These are phyloP conservation scores for Starmerella floricola DNA, from an alignment of 805 yeast genomes.

Conservation along the genomic window DNA sequence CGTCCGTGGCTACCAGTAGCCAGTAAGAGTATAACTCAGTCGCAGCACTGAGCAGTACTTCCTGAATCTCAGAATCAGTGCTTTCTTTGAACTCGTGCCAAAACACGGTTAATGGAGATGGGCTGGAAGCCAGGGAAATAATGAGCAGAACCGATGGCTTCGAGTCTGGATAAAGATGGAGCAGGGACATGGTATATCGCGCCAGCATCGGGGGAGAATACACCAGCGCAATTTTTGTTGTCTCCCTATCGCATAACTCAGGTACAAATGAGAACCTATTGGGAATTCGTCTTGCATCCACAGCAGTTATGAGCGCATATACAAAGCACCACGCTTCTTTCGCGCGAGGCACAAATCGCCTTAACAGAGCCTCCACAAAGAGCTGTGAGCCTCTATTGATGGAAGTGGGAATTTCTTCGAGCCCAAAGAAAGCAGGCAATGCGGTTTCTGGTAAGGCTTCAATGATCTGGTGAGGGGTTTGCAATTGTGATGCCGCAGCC, in stretches of 20 bases:
- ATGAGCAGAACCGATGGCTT: slow-evolving; percentile 5
- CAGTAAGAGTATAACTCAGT: slow-evolving; percentile 56
- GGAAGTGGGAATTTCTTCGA: not conserved
- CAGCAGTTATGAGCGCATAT: not conserved
- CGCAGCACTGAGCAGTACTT: slow-evolving; percentile 35
- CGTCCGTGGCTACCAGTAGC: slow-evolving; percentile 54
- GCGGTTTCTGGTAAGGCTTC: not conserved
- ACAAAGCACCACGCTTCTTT: slow-evolving; percentile 9
- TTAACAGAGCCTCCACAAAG: not conserved
- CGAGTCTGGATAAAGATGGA: slow-evolving; percentile 9
- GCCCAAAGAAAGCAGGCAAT: not conserved
- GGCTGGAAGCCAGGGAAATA: slow-evolving; percentile 8
- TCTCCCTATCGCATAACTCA: not conserved
- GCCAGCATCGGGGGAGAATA: not conserved
- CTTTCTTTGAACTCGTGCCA: slow-evolving; percentile 15
- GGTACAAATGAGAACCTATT: not conserved
- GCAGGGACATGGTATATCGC: slow-evolving; percentile 14
- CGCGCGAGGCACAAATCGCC: not conserved
- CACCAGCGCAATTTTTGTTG: not conserved
- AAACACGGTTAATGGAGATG: slow-evolving; percentile 9
- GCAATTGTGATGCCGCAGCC: not conserved
- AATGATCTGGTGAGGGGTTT: not conserved
- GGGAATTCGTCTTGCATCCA: not conserved
- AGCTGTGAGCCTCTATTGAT: not conserved
- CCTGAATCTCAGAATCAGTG: not conserved